These are phyloP conservation scores for Citrus inodora DNA, from an alignment of 345 rosid genomes.

Conservation along the genomic window DNA sequence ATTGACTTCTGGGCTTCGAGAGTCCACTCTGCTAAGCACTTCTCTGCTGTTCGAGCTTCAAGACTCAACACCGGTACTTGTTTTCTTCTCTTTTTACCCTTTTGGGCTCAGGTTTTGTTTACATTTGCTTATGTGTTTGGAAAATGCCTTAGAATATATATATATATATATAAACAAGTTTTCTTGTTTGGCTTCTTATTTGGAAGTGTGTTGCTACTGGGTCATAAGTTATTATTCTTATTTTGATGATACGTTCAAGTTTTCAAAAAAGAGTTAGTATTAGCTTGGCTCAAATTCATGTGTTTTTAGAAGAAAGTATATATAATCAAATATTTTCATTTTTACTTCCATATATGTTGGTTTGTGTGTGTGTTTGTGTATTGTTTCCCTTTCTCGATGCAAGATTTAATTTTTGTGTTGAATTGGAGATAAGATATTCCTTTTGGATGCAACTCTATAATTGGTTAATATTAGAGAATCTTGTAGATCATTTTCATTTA, in stretches of 20 bases:
- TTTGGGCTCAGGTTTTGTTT: not conserved
- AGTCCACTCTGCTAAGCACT: slow-evolving; percentile 34
- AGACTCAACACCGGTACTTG: slow-evolving; percentile 26
- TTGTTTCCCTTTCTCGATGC: not conserved
- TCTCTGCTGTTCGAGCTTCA: slow-evolving; percentile 32
- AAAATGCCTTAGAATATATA: not conserved
- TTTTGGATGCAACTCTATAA: not conserved
- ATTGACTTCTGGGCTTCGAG: slow-evolving; percentile 41
- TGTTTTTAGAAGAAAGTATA: not conserved
- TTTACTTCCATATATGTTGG: not conserved
- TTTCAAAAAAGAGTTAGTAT: not conserved
- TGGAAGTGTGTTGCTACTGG: not conserved
- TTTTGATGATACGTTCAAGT: not conserved
- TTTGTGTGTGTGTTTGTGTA: not conserved
- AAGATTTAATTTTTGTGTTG: not conserved
- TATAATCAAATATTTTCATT: not conserved
- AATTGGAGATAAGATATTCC: not conserved
- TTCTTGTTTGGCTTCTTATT: not conserved
- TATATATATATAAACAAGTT: not conserved
- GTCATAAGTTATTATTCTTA: not conserved
- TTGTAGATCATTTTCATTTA: slow-evolving; percentile 2
- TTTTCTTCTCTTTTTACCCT: not conserved
- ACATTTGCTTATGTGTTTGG: not conserved
- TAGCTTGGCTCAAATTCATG: not conserved
- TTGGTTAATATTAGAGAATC: not conserved